phyloP scores from a whole-genome alignment of 306 rosid genomes.

The Alnus glutinosa region DNA sequence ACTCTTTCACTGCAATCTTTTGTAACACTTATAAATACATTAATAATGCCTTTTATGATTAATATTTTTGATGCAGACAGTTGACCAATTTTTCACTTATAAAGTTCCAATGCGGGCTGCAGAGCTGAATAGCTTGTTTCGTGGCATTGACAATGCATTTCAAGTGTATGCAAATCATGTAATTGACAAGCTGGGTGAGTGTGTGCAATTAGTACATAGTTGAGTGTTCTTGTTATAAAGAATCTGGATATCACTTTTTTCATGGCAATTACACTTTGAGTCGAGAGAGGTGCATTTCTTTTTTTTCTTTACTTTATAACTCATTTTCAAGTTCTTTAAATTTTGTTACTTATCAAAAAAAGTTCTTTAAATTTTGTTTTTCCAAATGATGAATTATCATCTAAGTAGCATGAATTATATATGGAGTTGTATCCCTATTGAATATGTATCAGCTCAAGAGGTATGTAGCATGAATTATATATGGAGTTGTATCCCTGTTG shows the following conservation, averaged over 20 bases:
- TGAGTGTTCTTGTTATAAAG: not conserved
- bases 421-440: not conserved
- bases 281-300: slow-evolving; percentile 16
- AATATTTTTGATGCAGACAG: slow-evolving; percentile 64
- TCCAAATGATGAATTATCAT: not conserved
- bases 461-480: not conserved
- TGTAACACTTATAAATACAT: not conserved
- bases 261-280: slow-evolving; percentile 16
- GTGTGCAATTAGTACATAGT: slow-evolving; percentile 8
- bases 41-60: slow-evolving; percentile 18
- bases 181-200: slow-evolving; percentile 76
- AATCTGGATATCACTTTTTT: not conserved
- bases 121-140: slow-evolving; percentile 81
- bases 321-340: not conserved
- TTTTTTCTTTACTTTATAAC: not conserved
- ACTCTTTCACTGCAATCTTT: not conserved
- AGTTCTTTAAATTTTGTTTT: not conserved
- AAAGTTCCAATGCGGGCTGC: slow-evolving; percentile 97
- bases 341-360: too few relatives aligned
- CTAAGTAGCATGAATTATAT: not conserved
- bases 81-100: slow-evolving; percentile 88
- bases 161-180: slow-evolving; percentile 76
- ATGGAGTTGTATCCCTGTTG: not conserved
- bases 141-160: slow-evolving; percentile 96
- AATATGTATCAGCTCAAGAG: not conserved